Base-by-base conservation (phyloP, 345 rosid genomes). In the Gossypium rotundifolium region DNA sequence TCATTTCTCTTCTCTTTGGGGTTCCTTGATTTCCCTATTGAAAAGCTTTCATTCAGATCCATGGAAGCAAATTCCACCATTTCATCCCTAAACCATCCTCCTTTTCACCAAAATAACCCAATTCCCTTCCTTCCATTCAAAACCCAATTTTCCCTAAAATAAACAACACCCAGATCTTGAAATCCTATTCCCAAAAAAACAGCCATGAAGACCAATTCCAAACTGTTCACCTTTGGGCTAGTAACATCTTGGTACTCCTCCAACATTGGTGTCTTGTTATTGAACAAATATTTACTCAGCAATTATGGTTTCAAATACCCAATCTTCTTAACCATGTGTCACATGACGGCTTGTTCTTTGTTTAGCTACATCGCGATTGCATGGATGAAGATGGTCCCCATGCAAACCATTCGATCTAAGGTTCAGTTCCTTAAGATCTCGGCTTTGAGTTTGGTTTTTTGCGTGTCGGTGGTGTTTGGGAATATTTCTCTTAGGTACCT, bases 301-400 rank as follows among this genome's bases (percentile, higher is more conserved):
- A 93, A 93, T 78, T 96, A 93, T 27, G 99, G 98, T 5, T 96
- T 96, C 91, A 96, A 87, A 87, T 96, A 93, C 79, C 99, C 99
- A 74, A 96, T 96, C 84, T 96, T 96, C 79, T 85, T 96, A 73
- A 93, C 99, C 74, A 93, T 96, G 98, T 96, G 99, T 74, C 99
- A 96, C 86, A 96, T 96, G 99, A 93, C 95, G 10, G 98, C 99
- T 40, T 96, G 99, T 72, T 90, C 97, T 55, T 74, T 96, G 81
- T 80, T 96, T 40, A 91, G 97, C 83, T 96, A 96, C 81, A 74
- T 96, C 53, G 96, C 94, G 79, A 90, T 96, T 74, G 98, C 92
- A 3, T 93, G 99, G 98, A 65, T 96, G 85, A 93, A 90, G 89
- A 85, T 96, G 91, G 99, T 96, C 7, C 99, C 99, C 5, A 87